Percentiles rank a stretch among this genome's conserved stretches.
Evolutionary conservation across 2,329 filamentous ascomycete species (phyloP).

Genomic region (Fusarium musae): DNA sequence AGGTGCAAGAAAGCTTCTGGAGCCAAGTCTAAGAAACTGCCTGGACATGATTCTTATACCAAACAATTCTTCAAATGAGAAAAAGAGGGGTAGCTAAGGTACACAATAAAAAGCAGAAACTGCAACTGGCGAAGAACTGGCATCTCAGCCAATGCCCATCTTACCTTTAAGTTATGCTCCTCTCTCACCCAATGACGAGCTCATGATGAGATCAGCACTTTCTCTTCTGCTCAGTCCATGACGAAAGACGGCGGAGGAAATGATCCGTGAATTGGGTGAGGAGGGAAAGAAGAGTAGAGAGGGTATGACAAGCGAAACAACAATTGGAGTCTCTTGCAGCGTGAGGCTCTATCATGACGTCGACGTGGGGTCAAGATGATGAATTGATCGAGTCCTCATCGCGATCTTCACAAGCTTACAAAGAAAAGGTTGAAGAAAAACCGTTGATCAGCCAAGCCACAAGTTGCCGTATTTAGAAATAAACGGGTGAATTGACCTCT

Average conservation of each 20-base stretch:
- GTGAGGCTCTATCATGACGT: conserved; percentile 30
- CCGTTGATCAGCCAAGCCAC: background rate
- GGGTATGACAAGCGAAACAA: conserved; percentile 3
- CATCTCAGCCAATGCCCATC: conserved; percentile 18
- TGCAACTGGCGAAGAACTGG: background rate
- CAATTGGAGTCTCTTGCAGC: conserved; percentile 21
- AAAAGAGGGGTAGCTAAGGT: conserved; percentile 18
- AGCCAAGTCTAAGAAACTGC: conserved; percentile 5
- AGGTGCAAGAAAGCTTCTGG: conserved; percentile 8
- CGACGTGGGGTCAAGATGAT: conserved; percentile 40
- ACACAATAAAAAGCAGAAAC: background rate
- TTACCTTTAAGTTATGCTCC: conserved; percentile 14
- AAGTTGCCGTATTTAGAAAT: background rate
- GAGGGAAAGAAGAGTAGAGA: background rate
- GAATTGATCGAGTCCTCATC: conserved; percentile 25
- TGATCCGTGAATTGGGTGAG: conserved; percentile 14
- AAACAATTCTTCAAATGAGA: background rate
- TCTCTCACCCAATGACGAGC: conserved; percentile 21
- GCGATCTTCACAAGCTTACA: conserved; percentile 12
- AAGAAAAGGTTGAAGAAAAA: background rate
- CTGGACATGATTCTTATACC: conserved; percentile 31
- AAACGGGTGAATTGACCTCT: background rate
- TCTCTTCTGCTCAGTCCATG: conserved; percentile 18
- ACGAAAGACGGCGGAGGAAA: conserved; percentile 37
- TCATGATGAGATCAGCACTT: conserved; percentile 25